Percentiles rank a stretch among this genome's conserved stretches.
These are phyloP conservation scores for Plasmodium knowlesi DNA, from an alignment of 169 alveolate genomes.

Conservation along the genomic window DNA sequence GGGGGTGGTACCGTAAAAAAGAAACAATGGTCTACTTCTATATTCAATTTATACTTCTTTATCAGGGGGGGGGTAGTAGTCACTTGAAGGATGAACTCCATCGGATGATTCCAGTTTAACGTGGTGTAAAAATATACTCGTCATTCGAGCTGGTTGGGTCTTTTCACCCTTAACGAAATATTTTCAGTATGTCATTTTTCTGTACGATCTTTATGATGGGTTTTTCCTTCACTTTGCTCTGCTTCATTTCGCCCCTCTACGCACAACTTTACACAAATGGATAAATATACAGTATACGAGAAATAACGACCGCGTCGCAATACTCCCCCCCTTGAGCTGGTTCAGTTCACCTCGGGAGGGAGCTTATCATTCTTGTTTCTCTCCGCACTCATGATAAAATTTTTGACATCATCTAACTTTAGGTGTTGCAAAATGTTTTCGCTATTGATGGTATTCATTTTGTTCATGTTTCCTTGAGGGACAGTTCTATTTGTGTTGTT, in stretches of 20 bases:
- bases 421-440: slow-evolving; percentile 27
- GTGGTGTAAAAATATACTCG: neutral
- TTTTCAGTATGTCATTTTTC: no score
- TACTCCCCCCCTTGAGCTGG: neutral
- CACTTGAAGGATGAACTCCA: neutral
- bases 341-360: slow-evolving; percentile 4
- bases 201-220: neutral
- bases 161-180: neutral
- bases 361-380: slow-evolving; percentile 20
- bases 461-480: neutral
- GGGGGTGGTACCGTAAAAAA: neutral
- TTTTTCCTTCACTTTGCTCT: neutral
- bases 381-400: slow-evolving; percentile 48
- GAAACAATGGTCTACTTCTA: neutral
- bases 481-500: neutral
- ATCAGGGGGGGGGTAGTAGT: neutral
- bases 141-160: neutral
- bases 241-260: neutral
- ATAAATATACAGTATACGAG: neutral
- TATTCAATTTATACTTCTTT: neutral
- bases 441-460: neutral
- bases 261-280: neutral
- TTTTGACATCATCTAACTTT: slow-evolving; percentile 50
- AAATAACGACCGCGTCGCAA: neutral
- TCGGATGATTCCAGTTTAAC: neutral